phyloP scores from a whole-genome alignment of 495 filamentous ascomycete genomes.

The Penicillium nucicola region DNA sequence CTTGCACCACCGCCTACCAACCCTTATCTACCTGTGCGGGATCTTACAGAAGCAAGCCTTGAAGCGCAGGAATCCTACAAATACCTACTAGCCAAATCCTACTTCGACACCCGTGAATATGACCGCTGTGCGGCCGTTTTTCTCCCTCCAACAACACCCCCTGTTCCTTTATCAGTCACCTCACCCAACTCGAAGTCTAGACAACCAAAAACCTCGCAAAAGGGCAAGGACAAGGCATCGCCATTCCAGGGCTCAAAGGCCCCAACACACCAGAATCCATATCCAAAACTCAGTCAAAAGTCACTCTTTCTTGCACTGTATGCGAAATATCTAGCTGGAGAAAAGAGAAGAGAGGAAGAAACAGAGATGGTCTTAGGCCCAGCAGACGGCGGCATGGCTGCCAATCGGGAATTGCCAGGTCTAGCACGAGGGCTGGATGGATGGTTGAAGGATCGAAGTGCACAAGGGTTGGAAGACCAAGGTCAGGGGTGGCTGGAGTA shows the following conservation, averaged over 20 bases:
- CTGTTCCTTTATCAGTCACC: conserved; percentile 52
- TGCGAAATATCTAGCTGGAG: conserved; percentile 86
- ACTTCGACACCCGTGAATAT: conserved; percentile 94
- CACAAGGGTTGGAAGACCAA: conserved; percentile 55
- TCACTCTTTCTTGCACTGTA: conserved; percentile 92
- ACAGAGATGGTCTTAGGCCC: conserved; percentile 97
- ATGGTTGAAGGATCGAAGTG: conserved; percentile 65
- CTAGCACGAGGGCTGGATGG: conserved; percentile 72
- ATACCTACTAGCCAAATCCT: conserved; percentile 89
- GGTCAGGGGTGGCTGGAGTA: conserved; percentile 96
- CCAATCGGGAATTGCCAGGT: conserved; percentile 76
- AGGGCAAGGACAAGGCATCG: conserved; percentile 55
- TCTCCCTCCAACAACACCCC: conserved; percentile 67
- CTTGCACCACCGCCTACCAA: conserved; percentile 28
- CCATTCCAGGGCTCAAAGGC: conserved; percentile 26
- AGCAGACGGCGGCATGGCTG: conserved; percentile 74
- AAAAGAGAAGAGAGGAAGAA: conserved; percentile 95
- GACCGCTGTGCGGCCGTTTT: conserved; percentile 93
- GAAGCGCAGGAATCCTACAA: conserved; percentile 77
- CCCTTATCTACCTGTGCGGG: conserved; percentile 48
- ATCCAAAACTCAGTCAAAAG: conserved; percentile 73
- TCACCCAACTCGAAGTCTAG: conserved; percentile 42
- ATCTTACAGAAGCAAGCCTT: conserved; percentile 66
- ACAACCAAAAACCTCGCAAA: conserved; percentile 38
- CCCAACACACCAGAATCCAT: conserved; percentile 29